Conservation (phyloP, 2,329 filamentous ascomycete species). For the Alternaria arbusti region DNA sequence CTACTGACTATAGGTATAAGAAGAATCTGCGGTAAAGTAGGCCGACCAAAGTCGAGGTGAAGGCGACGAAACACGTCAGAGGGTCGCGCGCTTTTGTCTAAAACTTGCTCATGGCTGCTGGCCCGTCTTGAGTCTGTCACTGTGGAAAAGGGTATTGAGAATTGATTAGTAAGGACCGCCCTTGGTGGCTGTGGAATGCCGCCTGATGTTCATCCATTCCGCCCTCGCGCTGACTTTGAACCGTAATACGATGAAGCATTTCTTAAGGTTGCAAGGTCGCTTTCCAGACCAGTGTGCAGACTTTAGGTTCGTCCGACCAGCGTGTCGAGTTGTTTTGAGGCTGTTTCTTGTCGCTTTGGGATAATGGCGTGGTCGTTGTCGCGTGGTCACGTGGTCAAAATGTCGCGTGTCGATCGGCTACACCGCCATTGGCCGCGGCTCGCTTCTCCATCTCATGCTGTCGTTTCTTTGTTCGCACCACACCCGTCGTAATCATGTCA, state of each 20-base stretch:
- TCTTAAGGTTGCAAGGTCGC: neutral
- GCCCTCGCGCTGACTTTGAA: neutral
- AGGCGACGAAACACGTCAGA: neutral
- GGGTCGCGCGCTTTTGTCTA: neutral
- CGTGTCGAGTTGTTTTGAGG: neutral
- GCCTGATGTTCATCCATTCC: neutral
- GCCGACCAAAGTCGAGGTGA: neutral
- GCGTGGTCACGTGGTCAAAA: neutral
- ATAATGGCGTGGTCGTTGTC: neutral
- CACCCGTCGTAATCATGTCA: neutral
- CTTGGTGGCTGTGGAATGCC: neutral
- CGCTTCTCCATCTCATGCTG: neutral
- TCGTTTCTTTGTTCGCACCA: no score
- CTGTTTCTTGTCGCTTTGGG: neutral
- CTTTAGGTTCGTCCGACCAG: neutral
- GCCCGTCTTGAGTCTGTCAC: accelerated
- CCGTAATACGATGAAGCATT: neutral
- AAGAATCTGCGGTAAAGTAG: neutral
- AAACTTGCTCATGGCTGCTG: neutral
- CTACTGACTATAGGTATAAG: neutral
- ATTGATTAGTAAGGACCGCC: neutral
- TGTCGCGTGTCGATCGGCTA: neutral
- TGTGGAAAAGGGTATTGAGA: neutral
- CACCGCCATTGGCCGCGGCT: neutral
- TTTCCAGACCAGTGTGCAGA: neutral